phyloP scores from a whole-genome alignment of 306 rosid genomes.

The Betula pendula region DNA sequence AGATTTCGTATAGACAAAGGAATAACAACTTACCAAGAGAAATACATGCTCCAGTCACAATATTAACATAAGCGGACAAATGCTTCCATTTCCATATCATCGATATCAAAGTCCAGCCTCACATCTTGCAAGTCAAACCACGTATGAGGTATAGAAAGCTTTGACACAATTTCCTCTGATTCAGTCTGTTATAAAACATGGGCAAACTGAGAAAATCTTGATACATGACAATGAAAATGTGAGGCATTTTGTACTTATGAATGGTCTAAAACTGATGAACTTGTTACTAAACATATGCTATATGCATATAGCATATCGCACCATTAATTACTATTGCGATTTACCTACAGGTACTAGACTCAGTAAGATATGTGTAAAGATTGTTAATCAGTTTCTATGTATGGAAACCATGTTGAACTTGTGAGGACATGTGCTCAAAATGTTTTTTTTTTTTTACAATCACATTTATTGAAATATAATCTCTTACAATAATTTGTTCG shows the following conservation, averaged over 20 bases:
- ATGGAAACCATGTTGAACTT: too few relatives aligned
- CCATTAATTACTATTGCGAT: too few relatives aligned
- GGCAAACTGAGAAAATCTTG: slow-evolving; percentile 27
- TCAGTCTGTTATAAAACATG: slow-evolving; percentile 69
- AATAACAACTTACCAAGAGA: slow-evolving; percentile 66
- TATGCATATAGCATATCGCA: too few relatives aligned
- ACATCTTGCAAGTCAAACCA: slow-evolving; percentile 88
- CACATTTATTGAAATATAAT: too few relatives aligned
- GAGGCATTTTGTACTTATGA: slow-evolving; percentile 15
- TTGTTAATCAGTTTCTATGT: too few relatives aligned
- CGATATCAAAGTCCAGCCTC: slow-evolving; percentile 90
- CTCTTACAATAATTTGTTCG: too few relatives aligned
- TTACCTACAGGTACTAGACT: too few relatives aligned
- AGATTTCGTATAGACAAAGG: not conserved
- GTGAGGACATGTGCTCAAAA: too few relatives aligned
- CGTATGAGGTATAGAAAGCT: slow-evolving; percentile 81
- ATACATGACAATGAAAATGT: slow-evolving; percentile 19
- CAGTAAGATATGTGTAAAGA: too few relatives aligned
- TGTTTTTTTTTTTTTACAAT: too few relatives aligned
- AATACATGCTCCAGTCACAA: too few relatives aligned
- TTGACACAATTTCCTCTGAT: slow-evolving; percentile 78
- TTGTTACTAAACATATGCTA: slow-evolving; percentile 17
- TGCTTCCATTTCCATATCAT: slow-evolving; percentile 85
- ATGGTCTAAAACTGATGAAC: slow-evolving; percentile 23
- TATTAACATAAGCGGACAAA: slow-evolving; percentile 87